A percentile compares a stretch with the other conserved stretches of the same genome.
Evolutionary conservation across 225 moss, liverwort and hornwort genomes (phyloP).

Genomic region (Marchantia polymorpha): DNA sequence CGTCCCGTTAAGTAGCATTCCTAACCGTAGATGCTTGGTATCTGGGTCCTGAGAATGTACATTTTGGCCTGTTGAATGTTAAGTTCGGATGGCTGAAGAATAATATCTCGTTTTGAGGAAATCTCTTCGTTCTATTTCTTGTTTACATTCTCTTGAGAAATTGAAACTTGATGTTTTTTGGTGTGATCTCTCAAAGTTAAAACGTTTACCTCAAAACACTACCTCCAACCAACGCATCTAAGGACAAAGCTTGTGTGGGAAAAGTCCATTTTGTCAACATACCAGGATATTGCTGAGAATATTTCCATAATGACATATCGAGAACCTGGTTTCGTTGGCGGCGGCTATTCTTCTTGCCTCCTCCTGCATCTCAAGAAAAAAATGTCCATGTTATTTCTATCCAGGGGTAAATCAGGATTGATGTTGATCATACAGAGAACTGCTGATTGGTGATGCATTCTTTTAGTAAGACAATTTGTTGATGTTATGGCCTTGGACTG

Average conservation of each 20-base stretch:
- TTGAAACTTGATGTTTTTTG: no score
- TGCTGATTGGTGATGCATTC: no score
- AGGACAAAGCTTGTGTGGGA: not conserved
- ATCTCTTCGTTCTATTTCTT: not conserved
- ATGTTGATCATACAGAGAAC: not conserved
- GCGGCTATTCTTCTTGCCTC: not conserved
- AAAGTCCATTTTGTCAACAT: not conserved
- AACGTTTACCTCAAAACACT: no score
- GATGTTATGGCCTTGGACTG: no score
- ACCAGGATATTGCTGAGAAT: slow-evolving; percentile 4
- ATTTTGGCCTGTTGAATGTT: not conserved
- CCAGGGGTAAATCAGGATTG: not conserved
- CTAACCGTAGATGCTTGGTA: slow-evolving; percentile 13
- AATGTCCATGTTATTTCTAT: not conserved
- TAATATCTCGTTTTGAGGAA: no score
- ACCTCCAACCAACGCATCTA: not conserved
- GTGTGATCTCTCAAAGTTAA: no score
- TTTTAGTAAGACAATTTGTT: no score
- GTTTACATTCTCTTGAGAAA: not conserved
- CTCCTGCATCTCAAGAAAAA: not conserved
- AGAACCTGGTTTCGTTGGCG: not conserved
- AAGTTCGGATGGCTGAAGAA: not conserved
- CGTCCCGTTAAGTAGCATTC: slow-evolving; percentile 16
- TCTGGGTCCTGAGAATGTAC: not conserved
- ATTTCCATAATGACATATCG: slow-evolving; percentile 19